Percentiles rank a stretch among this genome's conserved stretches.
These are phyloP conservation scores for Yarrowia deformans DNA, from an alignment of 805 yeast genomes.

Conservation along the genomic window DNA sequence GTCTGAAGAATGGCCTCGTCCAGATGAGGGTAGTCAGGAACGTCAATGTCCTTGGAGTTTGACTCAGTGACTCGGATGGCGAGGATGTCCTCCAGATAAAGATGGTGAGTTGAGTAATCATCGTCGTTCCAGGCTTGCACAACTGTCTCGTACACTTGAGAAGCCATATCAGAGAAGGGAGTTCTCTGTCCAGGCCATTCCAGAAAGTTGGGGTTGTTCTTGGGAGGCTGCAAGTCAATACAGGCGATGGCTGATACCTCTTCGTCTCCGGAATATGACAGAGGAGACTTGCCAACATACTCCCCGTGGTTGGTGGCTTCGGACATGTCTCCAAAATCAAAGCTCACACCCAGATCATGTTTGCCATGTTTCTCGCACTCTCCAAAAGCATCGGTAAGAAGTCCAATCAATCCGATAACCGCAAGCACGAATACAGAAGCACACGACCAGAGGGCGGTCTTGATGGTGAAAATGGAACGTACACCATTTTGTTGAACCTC, in stretches of 20 bases:
- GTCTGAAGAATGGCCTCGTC: not conserved
- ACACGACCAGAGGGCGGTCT: not conserved
- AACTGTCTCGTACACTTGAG: not conserved
- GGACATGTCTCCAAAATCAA: not conserved
- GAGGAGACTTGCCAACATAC: not conserved
- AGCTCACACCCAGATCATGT: no score
- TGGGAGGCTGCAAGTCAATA: not conserved
- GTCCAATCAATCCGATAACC: no score
- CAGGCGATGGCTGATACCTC: not conserved
- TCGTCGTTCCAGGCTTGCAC: not conserved
- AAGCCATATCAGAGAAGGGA: not conserved
- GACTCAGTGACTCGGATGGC: no score
- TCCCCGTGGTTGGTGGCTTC: no score
- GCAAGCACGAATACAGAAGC: no score
- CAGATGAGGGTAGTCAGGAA: not conserved
- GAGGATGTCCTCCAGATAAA: not conserved
- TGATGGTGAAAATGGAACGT: no score
- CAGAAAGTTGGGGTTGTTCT: not conserved
- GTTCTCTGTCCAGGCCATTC: not conserved
- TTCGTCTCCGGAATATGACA: not conserved
- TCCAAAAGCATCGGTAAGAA: no score
- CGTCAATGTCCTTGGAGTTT: no score
- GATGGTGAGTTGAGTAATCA: not conserved
- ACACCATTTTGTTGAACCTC: no score
- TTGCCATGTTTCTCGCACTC: no score